Percentiles rank a stretch among this genome's conserved stretches.
Conservation (phyloP, 2,329 filamentous ascomycete species). For the Parafenestella ontariensis region DNA sequence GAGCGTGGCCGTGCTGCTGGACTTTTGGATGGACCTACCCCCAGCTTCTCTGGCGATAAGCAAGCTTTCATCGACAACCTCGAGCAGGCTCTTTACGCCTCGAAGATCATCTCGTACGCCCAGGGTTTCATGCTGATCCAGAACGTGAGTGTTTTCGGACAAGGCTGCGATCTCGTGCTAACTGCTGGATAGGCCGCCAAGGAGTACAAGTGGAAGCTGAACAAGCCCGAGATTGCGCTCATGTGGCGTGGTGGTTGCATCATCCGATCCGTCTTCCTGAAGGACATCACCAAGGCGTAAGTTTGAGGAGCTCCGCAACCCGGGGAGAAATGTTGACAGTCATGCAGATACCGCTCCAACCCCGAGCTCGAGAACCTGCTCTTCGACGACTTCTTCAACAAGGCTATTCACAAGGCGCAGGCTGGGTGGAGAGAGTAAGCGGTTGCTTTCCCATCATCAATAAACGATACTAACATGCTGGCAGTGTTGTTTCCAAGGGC, state of each 20-base stretch:
- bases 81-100: slow-evolving; percentile 98
- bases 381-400: slow-evolving; percentile 99
- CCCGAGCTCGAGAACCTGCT: slow-evolving; percentile 96
- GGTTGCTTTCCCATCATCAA: not conserved
- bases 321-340: slow-evolving; percentile 8
- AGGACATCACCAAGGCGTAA: slow-evolving; percentile 92
- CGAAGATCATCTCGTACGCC: slow-evolving; percentile 99
- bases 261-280: slow-evolving; percentile 99
- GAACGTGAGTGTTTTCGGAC: slow-evolving; percentile 67
- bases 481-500: slow-evolving; percentile 79
- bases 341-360: slow-evolving; percentile 77
- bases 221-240: slow-evolving; percentile 99
- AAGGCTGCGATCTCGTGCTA: not conserved
- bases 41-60: slow-evolving; percentile 87
- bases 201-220: slow-evolving; percentile 97
- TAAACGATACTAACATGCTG: slow-evolving; percentile 58
- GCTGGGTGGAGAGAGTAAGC: slow-evolving; percentile 52
- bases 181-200: slow-evolving; percentile 74
- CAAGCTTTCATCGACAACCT: slow-evolving; percentile 94
- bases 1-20: slow-evolving; percentile 85
- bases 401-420: slow-evolving; percentile 97
- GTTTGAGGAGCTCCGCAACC: not conserved
- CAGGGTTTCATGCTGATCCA: slow-evolving; percentile 99
- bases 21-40: slow-evolving; percentile 78
- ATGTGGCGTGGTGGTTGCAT: slow-evolving; percentile 99